Percentiles rank a stretch among this genome's conserved stretches.
Conservation (phyloP, 2,329 filamentous ascomycete species). For the Ophiostoma ips region DNA sequence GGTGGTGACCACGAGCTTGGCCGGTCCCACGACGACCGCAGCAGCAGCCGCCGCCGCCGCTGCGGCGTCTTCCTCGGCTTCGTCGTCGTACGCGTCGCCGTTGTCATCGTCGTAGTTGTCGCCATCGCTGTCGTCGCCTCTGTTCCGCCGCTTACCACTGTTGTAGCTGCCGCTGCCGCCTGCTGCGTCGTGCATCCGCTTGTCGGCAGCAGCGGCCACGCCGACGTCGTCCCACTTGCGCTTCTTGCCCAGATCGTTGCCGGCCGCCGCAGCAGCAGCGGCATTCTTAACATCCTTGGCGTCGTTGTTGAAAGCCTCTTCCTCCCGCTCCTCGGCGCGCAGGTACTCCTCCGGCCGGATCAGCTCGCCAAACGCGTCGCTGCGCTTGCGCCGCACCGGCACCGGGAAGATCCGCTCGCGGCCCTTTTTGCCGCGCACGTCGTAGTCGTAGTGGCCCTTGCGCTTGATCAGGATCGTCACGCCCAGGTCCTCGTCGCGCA, state of each 20-base stretch:
- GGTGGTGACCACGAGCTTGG: constrained; percentile 55
- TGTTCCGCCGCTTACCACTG: constrained; percentile 9
- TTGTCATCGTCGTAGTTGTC: constrained; percentile 24
- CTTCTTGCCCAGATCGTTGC: constrained; percentile 62
- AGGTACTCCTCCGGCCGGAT: constrained; percentile 92
- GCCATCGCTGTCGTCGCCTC: background rate
- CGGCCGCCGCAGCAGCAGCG: constrained; percentile 16
- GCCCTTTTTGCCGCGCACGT: constrained; percentile 81
- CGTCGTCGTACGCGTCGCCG: constrained; percentile 42
- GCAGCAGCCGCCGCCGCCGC: constrained; percentile 41
- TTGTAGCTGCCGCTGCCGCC: constrained; percentile 14
- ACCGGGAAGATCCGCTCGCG: constrained; percentile 87
- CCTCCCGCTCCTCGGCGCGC: constrained; percentile 78
- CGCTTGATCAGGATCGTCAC: constrained; percentile 81
- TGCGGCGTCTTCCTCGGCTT: constrained; percentile 35
- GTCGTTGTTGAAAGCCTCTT: constrained; percentile 40
- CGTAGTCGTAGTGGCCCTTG: constrained; percentile 85
- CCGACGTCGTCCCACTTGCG: constrained; percentile 76
- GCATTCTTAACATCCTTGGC: constrained; percentile 35
- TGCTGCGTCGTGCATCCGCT: constrained; percentile 38
- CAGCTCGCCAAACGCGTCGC: constrained; percentile 85
- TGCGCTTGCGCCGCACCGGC: constrained; percentile 61
- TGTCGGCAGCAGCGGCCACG: constrained; percentile 28
- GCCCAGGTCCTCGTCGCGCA: constrained; percentile 81
- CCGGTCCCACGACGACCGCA: constrained; percentile 31